Base-by-base conservation (phyloP, 176 grass and related monocot genomes). In the Paspalum notatum region DNA sequence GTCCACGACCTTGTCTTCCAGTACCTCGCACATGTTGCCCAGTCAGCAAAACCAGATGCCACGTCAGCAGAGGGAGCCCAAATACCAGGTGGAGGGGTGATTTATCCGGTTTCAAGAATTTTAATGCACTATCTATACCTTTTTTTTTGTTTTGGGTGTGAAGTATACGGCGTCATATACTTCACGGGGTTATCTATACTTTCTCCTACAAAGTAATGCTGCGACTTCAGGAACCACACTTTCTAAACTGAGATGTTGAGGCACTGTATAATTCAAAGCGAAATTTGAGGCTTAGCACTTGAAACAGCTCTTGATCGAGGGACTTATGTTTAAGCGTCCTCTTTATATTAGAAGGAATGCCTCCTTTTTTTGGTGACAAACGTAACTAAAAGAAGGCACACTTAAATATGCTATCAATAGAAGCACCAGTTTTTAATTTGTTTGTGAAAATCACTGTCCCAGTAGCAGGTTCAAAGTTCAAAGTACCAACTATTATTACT, bases 401-500 rank as follows among this genome's bases (percentile, higher is more conserved):
- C n/a, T n/a, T 17, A 87, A 73, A 78, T 78, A 79, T 83, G 41
- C 21, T 59, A 72, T 21, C n/a, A 26, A 41, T 21, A 65, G 48
- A 59, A 65, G 50, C 57, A 59, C 4, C 32, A 22, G 10, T 32
- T 46, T 5, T 55, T 14, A 63, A 75, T 55, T 72, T 77, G 48
- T 81, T 62, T 62, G 39, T 77, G 64, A 57, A 53, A 53, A 72
- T 64, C 48, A 17, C 26, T 68, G 42, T 76, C 54, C 66, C 47
- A 16, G 25, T 40, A 62, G 64, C 58, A n/a, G n/a, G n/a, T n/a
- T n/a, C n/a, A 81, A 87, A 56, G 66, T 63, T 82, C 1, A 71
- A 64, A 42, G 18, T 56, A 77, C 78, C 70, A 81, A 68, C n/a
- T n/a, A n/a, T n/a, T 79, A 51, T 40, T 84, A 70, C 16, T 62